phyloP scores from a whole-genome alignment of 352 stramenopile species.

The Pythium biforme region DNA sequence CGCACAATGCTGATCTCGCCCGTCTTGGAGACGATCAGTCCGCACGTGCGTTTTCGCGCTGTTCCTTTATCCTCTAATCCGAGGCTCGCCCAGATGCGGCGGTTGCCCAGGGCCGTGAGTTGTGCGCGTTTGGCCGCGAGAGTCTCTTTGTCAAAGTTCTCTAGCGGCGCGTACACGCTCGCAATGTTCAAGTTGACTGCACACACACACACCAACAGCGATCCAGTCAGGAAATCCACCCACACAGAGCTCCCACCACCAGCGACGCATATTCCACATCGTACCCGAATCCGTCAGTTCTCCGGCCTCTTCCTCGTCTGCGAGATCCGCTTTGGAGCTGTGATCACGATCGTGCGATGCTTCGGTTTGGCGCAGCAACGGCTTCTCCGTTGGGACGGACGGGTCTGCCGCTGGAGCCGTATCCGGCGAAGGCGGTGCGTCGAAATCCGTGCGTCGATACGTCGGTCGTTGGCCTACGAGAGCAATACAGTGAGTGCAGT shows the following conservation, averaged over 20 bases:
- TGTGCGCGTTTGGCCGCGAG: conserved; percentile 81
- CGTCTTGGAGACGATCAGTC: conserved; percentile 69
- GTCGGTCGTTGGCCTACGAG: conserved; percentile 70
- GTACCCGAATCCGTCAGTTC: conserved; percentile 65
- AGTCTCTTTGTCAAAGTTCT: conserved; percentile 76
- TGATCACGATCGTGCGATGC: conserved; percentile 50
- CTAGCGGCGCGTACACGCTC: conserved; percentile 71
- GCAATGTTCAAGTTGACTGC: conserved; percentile 60
- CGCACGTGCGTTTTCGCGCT: conserved; percentile 47
- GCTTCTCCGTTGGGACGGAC: conserved; percentile 40
- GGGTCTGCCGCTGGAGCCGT: conserved; percentile 31
- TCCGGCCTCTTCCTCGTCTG: conserved; percentile 68
- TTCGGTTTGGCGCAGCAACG: conserved; percentile 35
- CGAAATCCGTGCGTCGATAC: conserved; percentile 81
- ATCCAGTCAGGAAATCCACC: background rate
- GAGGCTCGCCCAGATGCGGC: conserved; percentile 82
- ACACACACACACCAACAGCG: background rate
- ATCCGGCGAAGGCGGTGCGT: conserved; percentile 70
- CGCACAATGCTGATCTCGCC: conserved; percentile 77
- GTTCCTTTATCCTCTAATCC: conserved; percentile 78
- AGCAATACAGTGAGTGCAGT: too few relatives aligned
- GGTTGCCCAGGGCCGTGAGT: conserved; percentile 68
- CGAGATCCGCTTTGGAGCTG: conserved; percentile 31
- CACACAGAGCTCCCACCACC: too few relatives aligned
- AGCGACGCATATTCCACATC: too few relatives aligned